Evolutionary conservation across 2,329 filamentous ascomycete species (phyloP).

Genomic region (Daldinia sp.): DNA sequence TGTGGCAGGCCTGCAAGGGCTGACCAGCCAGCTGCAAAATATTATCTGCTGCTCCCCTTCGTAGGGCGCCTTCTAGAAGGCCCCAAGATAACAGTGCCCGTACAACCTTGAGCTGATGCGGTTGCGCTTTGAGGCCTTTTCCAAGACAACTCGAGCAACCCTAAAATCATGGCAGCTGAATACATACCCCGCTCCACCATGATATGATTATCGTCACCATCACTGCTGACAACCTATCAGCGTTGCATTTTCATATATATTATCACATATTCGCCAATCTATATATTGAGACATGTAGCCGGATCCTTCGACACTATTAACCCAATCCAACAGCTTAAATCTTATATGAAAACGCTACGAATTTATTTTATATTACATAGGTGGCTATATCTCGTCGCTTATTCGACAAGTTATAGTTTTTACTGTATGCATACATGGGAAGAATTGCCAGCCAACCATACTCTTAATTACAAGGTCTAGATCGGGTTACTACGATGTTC

Average conservation of each 20-base stretch:
- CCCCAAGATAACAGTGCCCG: conserved; percentile 11
- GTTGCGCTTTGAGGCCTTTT: conserved; percentile 19
- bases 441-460: background rate
- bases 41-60: conserved; percentile 14
- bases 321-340: background rate
- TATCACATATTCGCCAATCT: background rate
- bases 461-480: background rate
- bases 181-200: conserved; percentile 29
- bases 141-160: conserved; percentile 2
- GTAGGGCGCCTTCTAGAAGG: conserved; percentile 41
- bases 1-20: conserved; percentile 42
- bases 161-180: conserved; percentile 19
- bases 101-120: conserved; percentile 22
- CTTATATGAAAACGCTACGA: background rate
- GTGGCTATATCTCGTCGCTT: background rate
- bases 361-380: conserved; percentile 2
- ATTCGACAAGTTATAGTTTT: background rate
- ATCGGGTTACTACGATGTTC: background rate
- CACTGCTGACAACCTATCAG: background rate
- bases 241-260: conserved; percentile 14
- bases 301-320: background rate
- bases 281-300: background rate
- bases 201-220: conserved; percentile 14
- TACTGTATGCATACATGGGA: background rate
- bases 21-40: conserved; percentile 19